phyloP scores from a whole-genome alignment of 139 green algal species.

The Coelastrella sp. region DNA sequence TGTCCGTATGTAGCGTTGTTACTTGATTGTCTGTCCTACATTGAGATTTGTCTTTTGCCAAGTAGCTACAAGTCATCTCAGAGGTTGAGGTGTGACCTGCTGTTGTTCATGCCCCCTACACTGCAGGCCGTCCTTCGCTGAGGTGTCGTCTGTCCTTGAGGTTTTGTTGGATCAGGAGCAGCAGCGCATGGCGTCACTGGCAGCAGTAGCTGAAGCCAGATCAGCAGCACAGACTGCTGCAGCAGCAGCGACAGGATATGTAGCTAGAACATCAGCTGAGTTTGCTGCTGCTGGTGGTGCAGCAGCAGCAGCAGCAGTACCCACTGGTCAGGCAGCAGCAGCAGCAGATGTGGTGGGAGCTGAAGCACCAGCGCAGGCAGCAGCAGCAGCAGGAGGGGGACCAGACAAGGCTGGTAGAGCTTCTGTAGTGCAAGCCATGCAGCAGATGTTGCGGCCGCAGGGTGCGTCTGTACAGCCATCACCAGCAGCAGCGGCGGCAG shows the following conservation, averaged over 20 bases:
- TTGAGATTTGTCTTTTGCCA: too few relatives aligned
- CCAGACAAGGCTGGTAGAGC: background rate
- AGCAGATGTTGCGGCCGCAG: background rate
- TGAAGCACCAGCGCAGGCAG: background rate
- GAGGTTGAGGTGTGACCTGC: background rate
- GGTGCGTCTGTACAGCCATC: too few relatives aligned
- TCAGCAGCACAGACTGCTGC: conserved; percentile 2
- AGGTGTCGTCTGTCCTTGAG: background rate
- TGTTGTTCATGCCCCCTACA: background rate
- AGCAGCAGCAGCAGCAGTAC: background rate
- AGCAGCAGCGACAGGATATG: background rate
- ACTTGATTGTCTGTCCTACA: too few relatives aligned
- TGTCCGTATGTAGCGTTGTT: too few relatives aligned
- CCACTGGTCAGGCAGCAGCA: background rate
- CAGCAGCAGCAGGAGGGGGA: background rate
- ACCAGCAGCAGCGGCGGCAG: too few relatives aligned
- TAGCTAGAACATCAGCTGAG: background rate
- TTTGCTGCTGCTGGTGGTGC: conserved; percentile 18
- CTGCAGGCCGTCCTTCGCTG: background rate
- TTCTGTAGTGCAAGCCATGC: background rate
- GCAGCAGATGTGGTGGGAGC: background rate
- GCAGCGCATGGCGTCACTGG: background rate
- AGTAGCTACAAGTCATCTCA: too few relatives aligned
- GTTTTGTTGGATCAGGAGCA: background rate
- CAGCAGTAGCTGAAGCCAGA: background rate